A percentile compares a stretch with the other conserved stretches of the same genome.
Conservation (phyloP, 768 basidiomycete species). For the Phlebiopsis flavidoalba region DNA sequence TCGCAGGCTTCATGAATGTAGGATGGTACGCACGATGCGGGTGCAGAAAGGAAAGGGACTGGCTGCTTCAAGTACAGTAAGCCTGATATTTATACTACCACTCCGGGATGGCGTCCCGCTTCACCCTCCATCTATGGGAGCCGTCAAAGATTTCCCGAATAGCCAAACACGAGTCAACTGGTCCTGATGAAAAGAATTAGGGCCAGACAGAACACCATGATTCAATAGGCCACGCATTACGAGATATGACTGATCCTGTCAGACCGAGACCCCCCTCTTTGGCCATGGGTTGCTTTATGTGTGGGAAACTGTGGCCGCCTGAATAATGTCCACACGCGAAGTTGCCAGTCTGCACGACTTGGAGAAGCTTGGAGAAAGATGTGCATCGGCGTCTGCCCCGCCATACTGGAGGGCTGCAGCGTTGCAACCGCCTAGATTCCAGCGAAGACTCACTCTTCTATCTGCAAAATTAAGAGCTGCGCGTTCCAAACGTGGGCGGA, state of each 20-base stretch:
- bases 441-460: background rate
- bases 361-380: background rate
- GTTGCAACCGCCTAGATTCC: too few relatives aligned
- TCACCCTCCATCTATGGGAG: background rate
- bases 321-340: background rate
- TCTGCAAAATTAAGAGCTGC: background rate
- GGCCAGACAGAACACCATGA: background rate
- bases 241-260: background rate
- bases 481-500: background rate
- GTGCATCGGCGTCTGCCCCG: background rate
- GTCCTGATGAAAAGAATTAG: background rate
- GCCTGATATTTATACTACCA: background rate
- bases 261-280: background rate
- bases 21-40: background rate
- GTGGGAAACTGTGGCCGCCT: background rate
- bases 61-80: background rate
- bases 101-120: background rate
- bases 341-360: background rate
- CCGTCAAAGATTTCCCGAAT: background rate
- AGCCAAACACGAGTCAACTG: background rate
- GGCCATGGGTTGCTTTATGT: background rate
- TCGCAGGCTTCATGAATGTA: background rate
- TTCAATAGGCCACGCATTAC: background rate
- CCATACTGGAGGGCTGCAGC: background rate
- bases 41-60: background rate